These are phyloP conservation scores for Prosopis cineraria DNA, from an alignment of 306 rosid species.

Conservation along the genomic window DNA sequence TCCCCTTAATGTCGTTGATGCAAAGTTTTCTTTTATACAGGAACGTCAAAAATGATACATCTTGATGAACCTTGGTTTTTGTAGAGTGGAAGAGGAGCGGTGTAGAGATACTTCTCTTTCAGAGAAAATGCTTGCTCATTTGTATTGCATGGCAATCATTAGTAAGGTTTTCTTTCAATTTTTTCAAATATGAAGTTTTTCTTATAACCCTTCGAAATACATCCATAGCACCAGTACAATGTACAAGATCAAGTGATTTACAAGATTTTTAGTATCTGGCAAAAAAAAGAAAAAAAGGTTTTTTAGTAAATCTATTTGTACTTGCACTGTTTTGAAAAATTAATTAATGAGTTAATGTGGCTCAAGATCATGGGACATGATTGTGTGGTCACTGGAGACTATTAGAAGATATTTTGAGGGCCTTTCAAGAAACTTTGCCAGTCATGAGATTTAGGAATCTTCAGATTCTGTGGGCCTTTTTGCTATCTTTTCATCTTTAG, in stretches of 20 bases:
- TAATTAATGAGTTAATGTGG: neutral
- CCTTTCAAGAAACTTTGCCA: neutral
- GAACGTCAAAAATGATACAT: constrained; percentile 24
- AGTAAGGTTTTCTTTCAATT: constrained; percentile 44
- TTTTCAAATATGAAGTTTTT: neutral
- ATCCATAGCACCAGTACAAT: too few species aligned
- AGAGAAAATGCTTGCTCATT: constrained; percentile 72
- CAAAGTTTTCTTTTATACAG: neutral
- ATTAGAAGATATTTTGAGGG: neutral
- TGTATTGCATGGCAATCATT: constrained; percentile 79
- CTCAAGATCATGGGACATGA: neutral
- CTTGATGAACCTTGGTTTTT: constrained; percentile 16
- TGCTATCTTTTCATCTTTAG: neutral
- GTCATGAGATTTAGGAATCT: neutral
- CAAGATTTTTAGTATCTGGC: too few species aligned
- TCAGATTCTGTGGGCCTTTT: neutral
- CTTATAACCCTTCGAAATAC: neutral
- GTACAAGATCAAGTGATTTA: neutral
- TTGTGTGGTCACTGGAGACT: neutral
- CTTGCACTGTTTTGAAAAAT: neutral
- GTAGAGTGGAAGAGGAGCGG: constrained; percentile 43
- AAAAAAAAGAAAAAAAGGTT: too few species aligned
- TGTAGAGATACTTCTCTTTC: constrained; percentile 50
- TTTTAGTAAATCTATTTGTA: neutral
- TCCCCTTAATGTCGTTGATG: neutral